Conservation (phyloP, 352 stramenopile species). For the Thraustotheca clavata region DNA sequence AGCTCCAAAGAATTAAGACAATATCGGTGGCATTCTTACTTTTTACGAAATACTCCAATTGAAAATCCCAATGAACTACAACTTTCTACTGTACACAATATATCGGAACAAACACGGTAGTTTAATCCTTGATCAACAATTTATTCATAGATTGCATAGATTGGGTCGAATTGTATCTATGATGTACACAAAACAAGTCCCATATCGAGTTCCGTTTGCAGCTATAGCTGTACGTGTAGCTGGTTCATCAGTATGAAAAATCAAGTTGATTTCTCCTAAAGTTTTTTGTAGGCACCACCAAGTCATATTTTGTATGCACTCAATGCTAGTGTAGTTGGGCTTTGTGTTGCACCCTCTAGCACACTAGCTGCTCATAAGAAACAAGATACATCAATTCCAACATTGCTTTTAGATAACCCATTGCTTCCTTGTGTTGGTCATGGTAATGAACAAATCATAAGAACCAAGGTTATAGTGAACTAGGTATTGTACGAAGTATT, state of each 20-base stretch:
- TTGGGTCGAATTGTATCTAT: slow-evolving; percentile 8
- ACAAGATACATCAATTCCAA: not conserved
- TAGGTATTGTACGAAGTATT: slow-evolving; percentile 58
- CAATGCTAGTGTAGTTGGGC: slow-evolving; percentile 60
- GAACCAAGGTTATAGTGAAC: slow-evolving; percentile 16
- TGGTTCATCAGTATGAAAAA: slow-evolving; percentile 26
- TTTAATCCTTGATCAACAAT: not conserved
- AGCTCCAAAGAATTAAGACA: slow-evolving; percentile 77
- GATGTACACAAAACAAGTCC: slow-evolving; percentile 12
- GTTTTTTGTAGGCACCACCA: slow-evolving; percentile 46
- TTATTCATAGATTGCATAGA: not conserved
- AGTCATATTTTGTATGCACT: slow-evolving; percentile 68
- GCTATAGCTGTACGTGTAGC: slow-evolving; percentile 1
- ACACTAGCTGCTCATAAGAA: not conserved
- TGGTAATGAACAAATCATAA: not conserved
- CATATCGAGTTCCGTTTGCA: slow-evolving; percentile 15
- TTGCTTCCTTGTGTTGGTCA: slow-evolving; percentile 16
- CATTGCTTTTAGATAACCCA: not conserved
- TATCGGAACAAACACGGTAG: slow-evolving; percentile 19
- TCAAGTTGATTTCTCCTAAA: slow-evolving; percentile 47
- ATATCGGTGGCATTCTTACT: slow-evolving; percentile 77
- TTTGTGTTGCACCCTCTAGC: slow-evolving; percentile 45
- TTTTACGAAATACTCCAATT: slow-evolving; percentile 57
- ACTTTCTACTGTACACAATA: slow-evolving; percentile 43
- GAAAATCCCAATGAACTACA: slow-evolving; percentile 44